Evolutionary conservation across 768 basidiomycete genomes (phyloP), one percentile per base, ranked within the genome.

Genomic region (Pluteus cervinus): DNA sequence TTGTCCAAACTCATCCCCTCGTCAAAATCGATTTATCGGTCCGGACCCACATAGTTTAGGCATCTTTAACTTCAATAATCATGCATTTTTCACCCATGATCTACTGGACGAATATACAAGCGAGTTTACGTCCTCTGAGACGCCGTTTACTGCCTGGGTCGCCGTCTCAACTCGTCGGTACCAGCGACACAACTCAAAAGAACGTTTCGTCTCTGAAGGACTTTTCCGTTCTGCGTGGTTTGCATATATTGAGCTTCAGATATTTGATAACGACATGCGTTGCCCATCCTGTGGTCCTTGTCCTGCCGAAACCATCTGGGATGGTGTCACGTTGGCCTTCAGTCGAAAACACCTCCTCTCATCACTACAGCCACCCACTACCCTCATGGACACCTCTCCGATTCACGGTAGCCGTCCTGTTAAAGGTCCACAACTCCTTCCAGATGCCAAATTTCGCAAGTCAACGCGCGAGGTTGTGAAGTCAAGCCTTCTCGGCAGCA

Each of bases 1-100:
- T n/a, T n/a, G n/a, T n/a, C n/a, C n/a, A n/a, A n/a, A n/a, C n/a
- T n/a, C n/a, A n/a, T n/a, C n/a, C n/a, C n/a, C n/a, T n/a, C n/a
- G 51, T 11, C 22, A 30, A 4, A 33, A 45, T 3, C 36, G 50
- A 3, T 55, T 37, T 21, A 54, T 64, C 30, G 59, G 61, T 4
- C 59, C 60, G 2, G 61, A 66, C 21, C 44, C 47, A 7, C 14
- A 40, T 5, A 36, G 47, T 2, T 9, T 48, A 7, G 60, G 61
- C 1, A 7, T 64, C 1, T 61, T 66, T 41, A 66, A 66, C 40
- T 52, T 47, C 24, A 62, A 65, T 29, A 62, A 63, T 42, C 36
- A 28, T 2, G 33, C 42, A 4, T 24, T 63, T 4, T 52, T 63
- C 35, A 43, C 60, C 2, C 59, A 63, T 29, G 50, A 60, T 10